Evolutionary conservation across 2,329 filamentous ascomycete genomes (phyloP), one percentile per base, ranked within the genome.

Genomic region (Clonostachys solani): DNA sequence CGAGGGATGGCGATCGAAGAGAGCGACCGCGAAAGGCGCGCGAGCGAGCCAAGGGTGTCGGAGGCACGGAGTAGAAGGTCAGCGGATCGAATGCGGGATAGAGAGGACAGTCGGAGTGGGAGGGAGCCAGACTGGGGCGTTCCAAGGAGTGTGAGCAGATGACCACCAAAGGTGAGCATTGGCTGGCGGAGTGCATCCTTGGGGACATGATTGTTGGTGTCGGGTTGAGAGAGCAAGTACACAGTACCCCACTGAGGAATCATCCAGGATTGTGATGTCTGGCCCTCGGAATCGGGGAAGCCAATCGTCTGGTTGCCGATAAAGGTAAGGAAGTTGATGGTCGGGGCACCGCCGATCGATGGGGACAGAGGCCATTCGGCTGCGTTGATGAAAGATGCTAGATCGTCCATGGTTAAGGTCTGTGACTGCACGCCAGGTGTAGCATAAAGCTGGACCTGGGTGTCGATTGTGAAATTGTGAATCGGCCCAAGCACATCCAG

Each of bases 331-430:
- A 99, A 97, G 67, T 99, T 97, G 60, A 99, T 84, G 0, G 94
- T 99, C 1, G 94, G 94, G 0, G 92, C 92, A 16, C 83, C 84
- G 40, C 92, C 94, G 55, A 99, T 97, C 48, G 90, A 96, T 1
- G 92, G 92, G 52, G 88, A 95, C 4, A 99, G 70, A 1, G 94
- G 94, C 94, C 94, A 99, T 69, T 99, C 94, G 3, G 94, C 94
- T 3, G 92, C 92, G 60, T 99, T 99, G 66, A 99, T 91, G 60
- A 99, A 99, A 2, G 89, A 92, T 36, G 89, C 90, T 2, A 99
- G 76, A 57, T 96, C 91, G 56, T 95, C 87, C 62, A 90, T 92
- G 57, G 81, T 84, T 35, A 99, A 71, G 0, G 86, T 77, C 19
- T 84, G 70, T 15, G 76, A 75, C 56, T 80, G 76, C 2, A 81